Conservation (phyloP, 139 green algal genomes). For the Closterium sp. region DNA sequence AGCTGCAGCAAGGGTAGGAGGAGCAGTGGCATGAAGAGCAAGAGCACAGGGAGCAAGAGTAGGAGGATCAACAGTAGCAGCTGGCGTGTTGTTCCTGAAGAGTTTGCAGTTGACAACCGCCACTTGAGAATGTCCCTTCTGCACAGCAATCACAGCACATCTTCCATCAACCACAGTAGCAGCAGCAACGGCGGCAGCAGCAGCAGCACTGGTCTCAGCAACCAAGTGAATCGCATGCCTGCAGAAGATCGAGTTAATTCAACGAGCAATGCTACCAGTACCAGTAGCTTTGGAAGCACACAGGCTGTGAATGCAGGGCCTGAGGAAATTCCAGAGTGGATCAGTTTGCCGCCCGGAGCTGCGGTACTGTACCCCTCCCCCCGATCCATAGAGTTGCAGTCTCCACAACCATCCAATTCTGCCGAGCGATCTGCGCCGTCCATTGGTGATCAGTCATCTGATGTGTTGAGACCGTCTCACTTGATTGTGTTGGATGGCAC, state of each 20-base stretch:
- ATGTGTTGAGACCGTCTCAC: not conserved
- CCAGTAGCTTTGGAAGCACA: not conserved
- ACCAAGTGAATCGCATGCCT: not conserved
- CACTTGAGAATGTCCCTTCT: not conserved
- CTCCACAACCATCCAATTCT: not conserved
- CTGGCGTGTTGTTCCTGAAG: not conserved
- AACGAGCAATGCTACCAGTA: not conserved
- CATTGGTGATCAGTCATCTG: not conserved
- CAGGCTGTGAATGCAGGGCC: not conserved
- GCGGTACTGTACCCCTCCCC: conserved; percentile 13
- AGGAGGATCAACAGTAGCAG: not conserved
- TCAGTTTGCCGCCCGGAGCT: conserved; percentile 13
- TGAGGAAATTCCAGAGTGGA: conserved; percentile 8
- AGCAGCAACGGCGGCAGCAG: too few relatives aligned
- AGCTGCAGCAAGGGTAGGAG: not conserved
- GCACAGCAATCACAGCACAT: too few relatives aligned
- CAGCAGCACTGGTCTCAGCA: not conserved
- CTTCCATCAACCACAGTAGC: too few relatives aligned
- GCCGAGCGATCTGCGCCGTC: not conserved
- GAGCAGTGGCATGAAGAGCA: not conserved
- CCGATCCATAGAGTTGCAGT: not conserved
- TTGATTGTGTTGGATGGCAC: conserved; percentile 39
- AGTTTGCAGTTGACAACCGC: not conserved
- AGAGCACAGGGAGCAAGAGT: not conserved
- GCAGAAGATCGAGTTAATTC: not conserved